phyloP scores from a whole-genome alignment of 257 asterid genomes.

The Eucommia ulmoides region DNA sequence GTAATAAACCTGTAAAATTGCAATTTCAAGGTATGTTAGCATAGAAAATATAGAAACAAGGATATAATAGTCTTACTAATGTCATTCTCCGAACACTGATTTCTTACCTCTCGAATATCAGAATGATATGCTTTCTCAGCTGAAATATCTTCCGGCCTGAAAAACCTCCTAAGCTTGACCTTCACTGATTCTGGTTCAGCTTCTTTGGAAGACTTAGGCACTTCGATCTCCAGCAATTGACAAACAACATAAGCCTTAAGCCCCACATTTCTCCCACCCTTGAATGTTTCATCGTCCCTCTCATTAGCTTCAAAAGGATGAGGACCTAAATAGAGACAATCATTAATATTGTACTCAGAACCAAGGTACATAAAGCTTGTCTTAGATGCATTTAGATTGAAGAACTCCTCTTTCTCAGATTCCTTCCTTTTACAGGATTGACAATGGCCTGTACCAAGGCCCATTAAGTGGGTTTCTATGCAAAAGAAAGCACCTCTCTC shows the following conservation, averaged over 20 bases:
- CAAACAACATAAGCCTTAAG: slow-evolving; percentile 63
- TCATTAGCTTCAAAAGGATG: slow-evolving; percentile 43
- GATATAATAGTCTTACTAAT: too few relatives aligned
- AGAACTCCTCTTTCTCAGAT: slow-evolving; percentile 27
- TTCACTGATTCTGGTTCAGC: slow-evolving; percentile 27
- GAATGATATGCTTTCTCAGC: slow-evolving; percentile 69
- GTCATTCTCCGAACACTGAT: too few relatives aligned
- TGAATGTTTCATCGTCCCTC: slow-evolving; percentile 41
- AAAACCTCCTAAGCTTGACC: slow-evolving; percentile 69
- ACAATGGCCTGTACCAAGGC: slow-evolving; percentile 79
- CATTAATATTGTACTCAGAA: slow-evolving; percentile 40
- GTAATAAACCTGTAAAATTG: slow-evolving; percentile 61
- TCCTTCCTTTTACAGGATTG: slow-evolving; percentile 48
- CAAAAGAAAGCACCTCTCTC: slow-evolving; percentile 83
- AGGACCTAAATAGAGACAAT: slow-evolving; percentile 67
- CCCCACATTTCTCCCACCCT: slow-evolving; percentile 90
- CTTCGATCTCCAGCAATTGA: slow-evolving; percentile 61
- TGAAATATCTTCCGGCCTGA: slow-evolving; percentile 82
- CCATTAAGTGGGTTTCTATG: slow-evolving; percentile 41
- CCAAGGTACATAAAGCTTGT: slow-evolving; percentile 49
- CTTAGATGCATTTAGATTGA: slow-evolving; percentile 33
- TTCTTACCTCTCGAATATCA: slow-evolving; percentile 75
- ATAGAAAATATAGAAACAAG: too few relatives aligned
- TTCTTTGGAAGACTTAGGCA: slow-evolving; percentile 27
- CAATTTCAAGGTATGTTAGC: too few relatives aligned